Base-by-base conservation (phyloP, 768 basidiomycete genomes). In the Termitomyces sp. region DNA sequence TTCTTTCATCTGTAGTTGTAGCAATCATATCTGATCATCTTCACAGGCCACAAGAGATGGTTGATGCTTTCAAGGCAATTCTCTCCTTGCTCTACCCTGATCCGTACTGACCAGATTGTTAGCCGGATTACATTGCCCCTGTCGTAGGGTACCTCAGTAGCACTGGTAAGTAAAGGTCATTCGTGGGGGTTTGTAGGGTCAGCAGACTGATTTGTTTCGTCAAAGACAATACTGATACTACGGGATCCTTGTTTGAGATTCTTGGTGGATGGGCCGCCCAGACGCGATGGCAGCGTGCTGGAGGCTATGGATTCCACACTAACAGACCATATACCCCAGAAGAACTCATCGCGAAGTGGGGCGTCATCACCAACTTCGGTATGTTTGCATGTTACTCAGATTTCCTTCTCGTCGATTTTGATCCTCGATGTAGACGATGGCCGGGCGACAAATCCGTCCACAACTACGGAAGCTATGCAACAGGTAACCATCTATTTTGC, bases 111-210 rank as follows among this genome's bases (percentile, higher is more conserved):
- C 27, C 36, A 26, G 41, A 24, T 4, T 56, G 60, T 2, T 64
- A 90, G 86, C 94, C 96, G 42, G 93, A 97, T 65, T 96, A 79
- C 66, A 84, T 98, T 53, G 93, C 96, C 3, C 96, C 97, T 10
- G 68, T 98, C 46, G 94, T 97, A 27, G 95, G 94, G 7, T 98
- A 88, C 68, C 80, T 99, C 32, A 86, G 82, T 4, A 93, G 91
- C 67, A 82, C 86, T 71, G 83, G 81, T 84, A 57, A 31, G 68
- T 8, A 47, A 16, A 1, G 7, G 59, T 22, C 14, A 44, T 37
- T 10, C 27, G 13, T 22, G 14, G 2, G 6, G 9, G 16, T n/a
- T 26, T n/a, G 34, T 20, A 20, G 22, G 8, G 31, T 7, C 5
- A 5, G 4, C 13, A 46, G n/a, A 37, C 26, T 59, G 36, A 57